A percentile compares a stretch with the other conserved stretches of the same genome.
These are phyloP conservation scores for Oxyria digyna DNA, from an alignment of 148 eudicot species.

Conservation along the genomic window DNA sequence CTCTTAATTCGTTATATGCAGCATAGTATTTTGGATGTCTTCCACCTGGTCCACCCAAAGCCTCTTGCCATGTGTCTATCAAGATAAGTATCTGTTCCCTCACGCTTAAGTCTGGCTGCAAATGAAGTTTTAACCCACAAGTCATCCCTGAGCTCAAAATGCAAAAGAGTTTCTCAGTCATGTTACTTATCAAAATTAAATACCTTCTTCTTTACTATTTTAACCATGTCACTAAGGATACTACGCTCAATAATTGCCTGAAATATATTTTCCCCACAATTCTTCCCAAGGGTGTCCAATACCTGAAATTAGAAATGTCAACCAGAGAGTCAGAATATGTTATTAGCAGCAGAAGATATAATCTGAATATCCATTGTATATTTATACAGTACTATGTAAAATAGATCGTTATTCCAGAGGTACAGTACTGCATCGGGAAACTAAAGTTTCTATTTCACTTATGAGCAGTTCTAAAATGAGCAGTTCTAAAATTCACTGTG, in stretches of 20 bases:
- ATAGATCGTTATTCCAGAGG: not conserved
- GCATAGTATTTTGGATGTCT: slow-evolving; percentile 66
- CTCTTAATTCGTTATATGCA: slow-evolving; percentile 85
- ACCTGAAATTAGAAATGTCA: slow-evolving; percentile 29
- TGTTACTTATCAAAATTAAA: not conserved
- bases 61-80: slow-evolving; percentile 93
- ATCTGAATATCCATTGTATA: not conserved
- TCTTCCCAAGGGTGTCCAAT: slow-evolving; percentile 83
- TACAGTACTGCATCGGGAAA: not conserved
- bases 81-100: slow-evolving; percentile 73
- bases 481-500: not conserved
- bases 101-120: slow-evolving; percentile 81
- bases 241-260: slow-evolving; percentile 80
- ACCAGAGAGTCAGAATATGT: not conserved
- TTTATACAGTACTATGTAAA: not conserved
- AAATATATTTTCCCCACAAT: slow-evolving; percentile 75
- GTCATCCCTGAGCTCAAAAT: not conserved
- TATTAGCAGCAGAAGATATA: not conserved
- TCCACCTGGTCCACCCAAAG: slow-evolving; percentile 73
- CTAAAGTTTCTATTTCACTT: not conserved
- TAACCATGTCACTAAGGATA: slow-evolving; percentile 88
- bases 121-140: slow-evolving; percentile 8
- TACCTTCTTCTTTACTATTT: slow-evolving; percentile 92
- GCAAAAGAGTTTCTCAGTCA: not conserved
- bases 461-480: not conserved